Evolutionary conservation across 164 flowering plant species (phyloP), one percentile per base, ranked within the genome.

Genomic region (Euptelea pleiosperma): DNA sequence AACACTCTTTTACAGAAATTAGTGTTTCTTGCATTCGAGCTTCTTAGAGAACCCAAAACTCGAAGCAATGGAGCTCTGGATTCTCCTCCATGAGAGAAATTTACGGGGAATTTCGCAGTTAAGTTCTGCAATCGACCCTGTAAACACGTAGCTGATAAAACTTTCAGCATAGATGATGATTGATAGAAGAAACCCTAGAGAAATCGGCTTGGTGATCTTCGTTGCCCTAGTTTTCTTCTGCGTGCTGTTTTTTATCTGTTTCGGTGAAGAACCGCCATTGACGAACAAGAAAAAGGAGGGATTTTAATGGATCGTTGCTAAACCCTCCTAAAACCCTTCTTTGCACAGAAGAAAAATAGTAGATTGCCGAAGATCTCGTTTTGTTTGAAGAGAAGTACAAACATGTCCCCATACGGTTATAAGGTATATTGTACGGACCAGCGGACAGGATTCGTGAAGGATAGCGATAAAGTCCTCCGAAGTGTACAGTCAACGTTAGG

Each of bases 111-210:
- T 37, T 18, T 30, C 11, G 72, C 31, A 10, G 55, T 45, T 0
- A 55, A 31, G 11, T 19, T 28, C 58, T 58, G 69, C 25, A 61
- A 31, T 29, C 56, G 69, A 36, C 70, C 30, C 18, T 50, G 71
- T 49, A 59, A 60, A 36, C 37, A 54, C 8, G 81, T 40, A 30
- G 82, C 59, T 0, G 85, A 75, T 5, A 81, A 40, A 39, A 70
- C 64, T 62, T 76, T 83, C 72, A 83, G 43, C 86, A 83, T 83
- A 28, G 58, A 11, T 9, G 49, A 25, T 14, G 42, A 48, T 11
- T 24, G 45, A 26, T 10, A 18, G 25, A 39, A 8, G 7, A 43
- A 62, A 62, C 51, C 58, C 58, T 31, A 34, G 22, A 40, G 34
- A 33, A 18, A 11, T 29, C 19, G n/a, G n/a, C n/a, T n/a, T n/a